Conservation (phyloP, 768 basidiomycete species). For the Lactarius sp. region DNA sequence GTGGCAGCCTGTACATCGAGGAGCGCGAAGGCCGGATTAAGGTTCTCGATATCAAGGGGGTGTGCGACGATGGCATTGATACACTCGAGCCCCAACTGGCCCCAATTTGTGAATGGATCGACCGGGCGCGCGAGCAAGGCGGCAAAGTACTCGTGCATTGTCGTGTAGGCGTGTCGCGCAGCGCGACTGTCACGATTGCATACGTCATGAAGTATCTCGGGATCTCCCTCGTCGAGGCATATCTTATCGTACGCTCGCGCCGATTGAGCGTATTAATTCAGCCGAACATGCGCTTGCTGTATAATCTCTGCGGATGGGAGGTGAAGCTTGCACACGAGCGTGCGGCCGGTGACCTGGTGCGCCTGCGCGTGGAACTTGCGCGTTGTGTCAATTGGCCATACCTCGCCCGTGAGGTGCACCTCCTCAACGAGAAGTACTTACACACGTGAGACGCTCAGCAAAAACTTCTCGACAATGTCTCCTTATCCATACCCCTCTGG, state of each 20-base stretch:
- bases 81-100: conserved; percentile 85
- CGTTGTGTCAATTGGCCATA: conserved; percentile 79
- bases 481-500: not conserved
- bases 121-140: conserved; percentile 71
- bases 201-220: conserved; percentile 94
- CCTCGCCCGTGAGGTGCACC: conserved; percentile 79
- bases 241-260: conserved; percentile 86
- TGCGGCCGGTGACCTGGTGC: conserved; percentile 47
- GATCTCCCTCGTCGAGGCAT: conserved; percentile 86
- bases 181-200: conserved; percentile 94
- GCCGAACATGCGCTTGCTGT: conserved; percentile 93
- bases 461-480: not conserved
- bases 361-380: conserved; percentile 54
- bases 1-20: conserved; percentile 81
- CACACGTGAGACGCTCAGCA: conserved; percentile 23
- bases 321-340: conserved; percentile 80
- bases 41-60: conserved; percentile 85
- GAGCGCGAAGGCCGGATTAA: conserved; percentile 86
- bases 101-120: conserved; percentile 91
- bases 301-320: conserved; percentile 94
- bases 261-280: conserved; percentile 88
- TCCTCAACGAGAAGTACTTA: conserved; percentile 81
- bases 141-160: conserved; percentile 95
- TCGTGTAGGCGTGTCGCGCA: conserved; percentile 96
- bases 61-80: conserved; percentile 96